Percentiles rank a stretch among this genome's conserved stretches.
Conservation (phyloP, 768 basidiomycete genomes). For the Macrolepiota fuliginosa region DNA sequence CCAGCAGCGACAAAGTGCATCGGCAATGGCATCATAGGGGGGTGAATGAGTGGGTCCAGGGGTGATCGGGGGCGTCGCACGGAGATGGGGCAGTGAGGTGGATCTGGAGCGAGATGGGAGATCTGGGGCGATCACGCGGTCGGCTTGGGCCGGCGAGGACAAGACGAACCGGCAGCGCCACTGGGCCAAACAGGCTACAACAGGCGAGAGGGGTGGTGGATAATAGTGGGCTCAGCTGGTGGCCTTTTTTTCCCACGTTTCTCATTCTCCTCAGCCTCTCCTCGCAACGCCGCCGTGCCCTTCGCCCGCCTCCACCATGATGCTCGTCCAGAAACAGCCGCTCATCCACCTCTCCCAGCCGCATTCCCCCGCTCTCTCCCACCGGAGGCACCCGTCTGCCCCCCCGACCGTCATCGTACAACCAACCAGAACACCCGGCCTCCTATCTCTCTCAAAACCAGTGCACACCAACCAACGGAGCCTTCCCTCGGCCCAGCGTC, state of each 20-base stretch:
- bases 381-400: conserved; percentile 69
- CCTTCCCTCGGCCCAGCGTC: conserved; percentile 24
- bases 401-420: conserved; percentile 66
- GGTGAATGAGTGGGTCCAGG: background rate
- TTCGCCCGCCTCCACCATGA: conserved; percentile 33
- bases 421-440: conserved; percentile 71
- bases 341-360: conserved; percentile 27
- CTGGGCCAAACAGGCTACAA: conserved; percentile 21
- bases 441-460: conserved; percentile 69
- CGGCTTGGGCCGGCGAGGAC: conserved; percentile 18
- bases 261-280: conserved; percentile 20
- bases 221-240: background rate
- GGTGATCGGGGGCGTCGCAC: conserved; percentile 3
- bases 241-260: conserved; percentile 16
- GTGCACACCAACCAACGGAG: conserved; percentile 25
- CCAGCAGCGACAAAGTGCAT: background rate
- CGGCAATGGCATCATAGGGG: background rate
- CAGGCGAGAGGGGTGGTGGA: conserved; percentile 14
- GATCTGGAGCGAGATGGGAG: background rate
- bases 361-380: conserved; percentile 28
- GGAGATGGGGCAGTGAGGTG: background rate
- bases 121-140: conserved; percentile 11
- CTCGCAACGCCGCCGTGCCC: conserved; percentile 18
- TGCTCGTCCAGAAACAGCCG: conserved; percentile 47
- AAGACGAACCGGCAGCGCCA: background rate